These are phyloP conservation scores for Camelina hispida DNA, from an alignment of 345 rosid species.

Conservation along the genomic window DNA sequence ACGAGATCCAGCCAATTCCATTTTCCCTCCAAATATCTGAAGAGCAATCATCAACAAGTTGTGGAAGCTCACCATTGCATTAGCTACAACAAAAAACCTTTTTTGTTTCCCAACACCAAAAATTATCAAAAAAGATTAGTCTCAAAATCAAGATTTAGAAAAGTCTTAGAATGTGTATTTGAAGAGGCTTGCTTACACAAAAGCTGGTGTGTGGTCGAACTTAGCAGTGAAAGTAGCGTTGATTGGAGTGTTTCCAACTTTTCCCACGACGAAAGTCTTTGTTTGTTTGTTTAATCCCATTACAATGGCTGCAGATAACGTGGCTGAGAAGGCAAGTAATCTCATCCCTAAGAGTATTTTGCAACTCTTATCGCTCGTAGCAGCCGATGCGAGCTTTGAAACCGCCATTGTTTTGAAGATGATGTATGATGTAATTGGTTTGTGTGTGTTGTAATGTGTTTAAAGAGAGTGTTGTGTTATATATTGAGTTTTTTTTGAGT, in stretches of 20 bases:
- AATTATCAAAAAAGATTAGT: conserved; percentile 18
- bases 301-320: conserved; percentile 75
- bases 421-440: background rate
- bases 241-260: conserved; percentile 67
- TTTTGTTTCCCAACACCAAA: conserved; percentile 13
- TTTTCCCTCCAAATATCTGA: conserved; percentile 50
- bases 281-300: conserved; percentile 89
- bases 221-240: conserved; percentile 74
- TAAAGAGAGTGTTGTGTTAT: conserved; percentile 28
- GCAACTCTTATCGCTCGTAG: conserved; percentile 36
- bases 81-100: conserved; percentile 87
- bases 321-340: conserved; percentile 70
- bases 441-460: conserved; percentile 18
- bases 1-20: conserved; percentile 60
- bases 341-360: conserved; percentile 57
- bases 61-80: conserved; percentile 74
- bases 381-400: conserved; percentile 34
- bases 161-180: background rate
- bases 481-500: conserved; percentile 36
- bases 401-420: conserved; percentile 27
- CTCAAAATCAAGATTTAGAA: background rate
- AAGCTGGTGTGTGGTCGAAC: conserved; percentile 91
- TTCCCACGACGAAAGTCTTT: conserved; percentile 71
- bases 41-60: conserved; percentile 69
- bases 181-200: conserved; percentile 59